Evolutionary conservation across 2,329 filamentous ascomycete genomes (phyloP).

Genomic region (Didymella arachidicola): DNA sequence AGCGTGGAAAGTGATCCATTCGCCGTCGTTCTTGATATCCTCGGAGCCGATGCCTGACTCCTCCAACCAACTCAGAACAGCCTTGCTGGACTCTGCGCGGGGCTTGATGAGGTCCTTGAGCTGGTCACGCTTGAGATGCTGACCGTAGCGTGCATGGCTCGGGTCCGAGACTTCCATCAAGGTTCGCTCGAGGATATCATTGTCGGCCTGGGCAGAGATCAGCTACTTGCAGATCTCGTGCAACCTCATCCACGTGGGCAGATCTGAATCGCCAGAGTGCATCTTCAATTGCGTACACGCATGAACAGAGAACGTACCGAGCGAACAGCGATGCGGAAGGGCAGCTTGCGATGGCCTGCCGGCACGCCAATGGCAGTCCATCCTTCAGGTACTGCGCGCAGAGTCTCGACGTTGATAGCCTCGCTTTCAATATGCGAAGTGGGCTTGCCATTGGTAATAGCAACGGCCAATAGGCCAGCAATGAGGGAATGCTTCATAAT

Average conservation of each 20-base stretch:
- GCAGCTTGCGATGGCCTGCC: constrained; percentile 41
- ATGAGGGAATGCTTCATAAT: constrained; percentile 44
- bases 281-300: background rate
- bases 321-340: constrained; percentile 51
- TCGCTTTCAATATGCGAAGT: constrained; percentile 41
- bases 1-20: constrained; percentile 69
- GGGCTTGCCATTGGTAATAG: constrained; percentile 37
- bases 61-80: constrained; percentile 65
- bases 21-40: constrained; percentile 60
- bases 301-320: constrained; percentile 38
- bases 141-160: constrained; percentile 65
- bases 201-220: constrained; percentile 55
- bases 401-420: constrained; percentile 38
- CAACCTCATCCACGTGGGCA: constrained; percentile 4
- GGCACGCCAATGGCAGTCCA: constrained; percentile 49
- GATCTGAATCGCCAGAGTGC: background rate
- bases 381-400: constrained; percentile 45
- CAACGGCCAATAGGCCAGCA: constrained; percentile 45
- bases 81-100: constrained; percentile 55
- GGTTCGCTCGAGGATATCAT: constrained; percentile 63
- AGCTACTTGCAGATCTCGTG: constrained; percentile 21
- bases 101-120: constrained; percentile 64
- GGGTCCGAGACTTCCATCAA: constrained; percentile 70
- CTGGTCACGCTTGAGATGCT: constrained; percentile 68
- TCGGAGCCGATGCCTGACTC: constrained; percentile 57